Evolutionary conservation across 768 basidiomycete species (phyloP).

Genomic region (Xerocomellus amylosporus): DNA sequence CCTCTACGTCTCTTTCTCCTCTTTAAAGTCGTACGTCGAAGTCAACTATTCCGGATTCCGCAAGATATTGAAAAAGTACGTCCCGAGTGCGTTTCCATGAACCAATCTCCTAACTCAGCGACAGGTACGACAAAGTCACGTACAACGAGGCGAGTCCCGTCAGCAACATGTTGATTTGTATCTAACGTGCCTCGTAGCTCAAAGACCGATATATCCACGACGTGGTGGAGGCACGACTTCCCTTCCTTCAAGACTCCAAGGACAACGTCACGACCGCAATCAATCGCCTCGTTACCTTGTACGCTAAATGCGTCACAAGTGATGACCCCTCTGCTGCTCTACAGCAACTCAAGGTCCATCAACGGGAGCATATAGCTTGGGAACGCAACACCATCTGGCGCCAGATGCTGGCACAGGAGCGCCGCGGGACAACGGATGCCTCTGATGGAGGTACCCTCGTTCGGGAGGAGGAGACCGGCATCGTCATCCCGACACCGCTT

Average conservation of each 20-base stretch:
- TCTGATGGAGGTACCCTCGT: slow-evolving; percentile 48
- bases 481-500: slow-evolving; percentile 57
- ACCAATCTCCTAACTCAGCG: background rate
- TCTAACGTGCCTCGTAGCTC: slow-evolving; percentile 41
- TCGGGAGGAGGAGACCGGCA: slow-evolving; percentile 37
- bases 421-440: slow-evolving; percentile 48
- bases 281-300: slow-evolving; percentile 61
- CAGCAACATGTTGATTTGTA: background rate
- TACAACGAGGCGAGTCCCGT: slow-evolving; percentile 50
- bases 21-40: slow-evolving; percentile 83
- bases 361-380: slow-evolving; percentile 93
- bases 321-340: slow-evolving; percentile 68
- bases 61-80: slow-evolving; percentile 93
- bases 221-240: slow-evolving; percentile 60
- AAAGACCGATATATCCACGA: slow-evolving; percentile 76
- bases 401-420: slow-evolving; percentile 85
- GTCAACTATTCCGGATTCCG: slow-evolving; percentile 91
- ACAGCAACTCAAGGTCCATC: slow-evolving; percentile 80
- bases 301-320: slow-evolving; percentile 79
- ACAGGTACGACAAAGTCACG: slow-evolving; percentile 94
- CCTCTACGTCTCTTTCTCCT: slow-evolving; percentile 72
- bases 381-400: slow-evolving; percentile 98
- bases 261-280: slow-evolving; percentile 59
- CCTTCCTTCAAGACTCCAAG: slow-evolving; percentile 67
- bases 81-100: background rate